Percentiles rank a stretch among this genome's conserved stretches.
Evolutionary conservation across 257 asterid species (phyloP).

Genomic region (Nicotiana paniculata): DNA sequence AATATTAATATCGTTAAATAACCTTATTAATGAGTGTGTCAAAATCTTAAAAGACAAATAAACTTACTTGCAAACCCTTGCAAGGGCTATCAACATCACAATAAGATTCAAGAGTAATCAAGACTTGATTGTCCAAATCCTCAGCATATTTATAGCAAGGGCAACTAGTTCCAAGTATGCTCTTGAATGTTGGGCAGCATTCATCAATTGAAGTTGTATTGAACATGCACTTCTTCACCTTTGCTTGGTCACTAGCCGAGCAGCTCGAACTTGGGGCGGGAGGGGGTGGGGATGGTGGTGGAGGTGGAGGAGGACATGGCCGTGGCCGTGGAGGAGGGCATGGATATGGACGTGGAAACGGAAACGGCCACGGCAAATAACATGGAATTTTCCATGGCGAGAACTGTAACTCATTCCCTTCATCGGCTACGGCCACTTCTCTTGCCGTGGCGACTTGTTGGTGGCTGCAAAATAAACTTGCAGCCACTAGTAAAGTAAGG

Average conservation of each 20-base stretch:
- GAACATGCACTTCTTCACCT: not conserved
- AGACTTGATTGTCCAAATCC: not conserved
- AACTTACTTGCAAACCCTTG: not conserved
- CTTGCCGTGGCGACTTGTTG: not conserved
- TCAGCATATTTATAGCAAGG: not conserved
- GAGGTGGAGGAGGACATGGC: not conserved
- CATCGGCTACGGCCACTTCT: not conserved
- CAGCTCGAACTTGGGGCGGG: not conserved
- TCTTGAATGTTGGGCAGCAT: not conserved
- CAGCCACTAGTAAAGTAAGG: not conserved
- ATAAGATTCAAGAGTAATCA: not conserved
- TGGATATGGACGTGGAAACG: not conserved
- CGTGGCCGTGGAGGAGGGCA: not conserved
- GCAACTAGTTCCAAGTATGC: not conserved
- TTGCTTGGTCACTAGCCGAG: not conserved
- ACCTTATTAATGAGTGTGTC: not conserved
- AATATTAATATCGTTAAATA: too few species aligned
- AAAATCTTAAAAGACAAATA: not conserved
- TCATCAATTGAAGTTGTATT: not conserved
- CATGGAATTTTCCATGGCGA: not conserved
- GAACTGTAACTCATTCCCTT: not conserved
- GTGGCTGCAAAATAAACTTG: not conserved
- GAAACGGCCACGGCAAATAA: not conserved
- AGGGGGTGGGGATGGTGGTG: not conserved
- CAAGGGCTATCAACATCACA: not conserved